Base-by-base conservation (phyloP, 1,284 basidiomycete genomes). In the Pholiota adiposa region DNA sequence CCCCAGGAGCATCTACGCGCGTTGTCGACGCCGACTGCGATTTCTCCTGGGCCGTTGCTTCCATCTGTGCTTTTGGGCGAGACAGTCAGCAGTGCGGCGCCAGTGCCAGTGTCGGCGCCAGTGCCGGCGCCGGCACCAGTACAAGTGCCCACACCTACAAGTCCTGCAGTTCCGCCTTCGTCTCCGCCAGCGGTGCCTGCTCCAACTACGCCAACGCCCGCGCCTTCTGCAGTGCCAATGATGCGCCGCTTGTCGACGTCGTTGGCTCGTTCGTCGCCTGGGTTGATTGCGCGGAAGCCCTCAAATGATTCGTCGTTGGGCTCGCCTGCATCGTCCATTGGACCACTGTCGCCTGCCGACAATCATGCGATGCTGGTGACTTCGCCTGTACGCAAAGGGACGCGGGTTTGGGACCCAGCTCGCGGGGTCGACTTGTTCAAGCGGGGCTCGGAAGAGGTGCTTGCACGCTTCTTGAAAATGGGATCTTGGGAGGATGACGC, bases 371-470 rank as follows among this genome's bases (percentile, higher is more conserved):
- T 62, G 3, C 14, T 54, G 19, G 54, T 72, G 34, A 34, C 60
- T 3, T 68, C 72, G 3, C 69, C 76, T 36, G 43, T 70, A 52
- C 74, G 80, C 65, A 80, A 79, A 67, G 73, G 74, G 14, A 82
- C 80, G 3, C 82, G 90, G 9, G 87, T 88, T 3, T 93, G 88
- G 85, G 89, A 94, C 69, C 90, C 92, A 18, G 86, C 88, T 11
- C 83, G 91, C 19, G 88, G 88, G 46, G 87, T 94, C 6, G 92
- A 94, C 57, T 67, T 89, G 38, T 92, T 94, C 75, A 94, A 92
- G 73, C 84, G 85, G 57, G 87, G 89, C 19, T 92, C 92, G 2
- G 92, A 95, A 70, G 89, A 94, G 67, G 90, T 93, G 14, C 78
- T 94, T 38, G 84, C 87, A 7, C 80, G 88, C 40, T 94, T 94